Percentiles rank a stretch among this genome's conserved stretches.
Evolutionary conservation across 1,139 yeast species (phyloP).

Genomic region (Sugiyamaella neomexicana): DNA sequence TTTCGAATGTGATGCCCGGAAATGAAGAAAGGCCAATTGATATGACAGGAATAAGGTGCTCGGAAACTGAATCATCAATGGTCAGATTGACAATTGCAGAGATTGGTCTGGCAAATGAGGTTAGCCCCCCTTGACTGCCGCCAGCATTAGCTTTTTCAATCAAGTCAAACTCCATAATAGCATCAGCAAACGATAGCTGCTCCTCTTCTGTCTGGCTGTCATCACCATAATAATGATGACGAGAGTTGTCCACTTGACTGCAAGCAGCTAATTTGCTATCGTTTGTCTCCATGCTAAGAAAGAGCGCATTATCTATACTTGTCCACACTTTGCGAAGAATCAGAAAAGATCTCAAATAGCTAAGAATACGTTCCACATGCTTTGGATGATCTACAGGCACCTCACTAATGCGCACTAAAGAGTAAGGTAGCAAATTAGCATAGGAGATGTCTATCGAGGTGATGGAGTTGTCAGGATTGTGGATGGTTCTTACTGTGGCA

Average conservation of each 20-base stretch:
- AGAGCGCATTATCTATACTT: conserved; percentile 16
- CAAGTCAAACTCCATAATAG: conserved; percentile 26
- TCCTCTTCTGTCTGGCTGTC: conserved; percentile 17
- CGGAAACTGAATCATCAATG: not conserved
- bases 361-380: conserved; percentile 29
- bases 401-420: conserved; percentile 34
- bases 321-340: conserved; percentile 24
- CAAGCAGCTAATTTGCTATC: too few relatives aligned
- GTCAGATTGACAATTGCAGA: conserved; percentile 15
- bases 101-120: not conserved
- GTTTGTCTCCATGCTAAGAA: not conserved
- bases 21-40: conserved; percentile 3
- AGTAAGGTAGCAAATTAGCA: conserved; percentile 37
- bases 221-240: not conserved
- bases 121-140: not conserved
- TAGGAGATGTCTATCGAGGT: conserved; percentile 23
- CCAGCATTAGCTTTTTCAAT: conserved; percentile 4
- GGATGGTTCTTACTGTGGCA: conserved; percentile 16
- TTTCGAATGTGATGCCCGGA: conserved; percentile 8
- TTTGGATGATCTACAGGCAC: conserved; percentile 40
- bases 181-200: conserved; percentile 29
- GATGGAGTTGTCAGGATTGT: conserved; percentile 10
- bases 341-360: conserved; percentile 24
- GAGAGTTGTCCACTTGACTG: not conserved
- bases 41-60: not conserved